A percentile compares a stretch with the other conserved stretches of the same genome.
Conservation (phyloP, 345 rosid species). For the Melastoma malabathricum region DNA sequence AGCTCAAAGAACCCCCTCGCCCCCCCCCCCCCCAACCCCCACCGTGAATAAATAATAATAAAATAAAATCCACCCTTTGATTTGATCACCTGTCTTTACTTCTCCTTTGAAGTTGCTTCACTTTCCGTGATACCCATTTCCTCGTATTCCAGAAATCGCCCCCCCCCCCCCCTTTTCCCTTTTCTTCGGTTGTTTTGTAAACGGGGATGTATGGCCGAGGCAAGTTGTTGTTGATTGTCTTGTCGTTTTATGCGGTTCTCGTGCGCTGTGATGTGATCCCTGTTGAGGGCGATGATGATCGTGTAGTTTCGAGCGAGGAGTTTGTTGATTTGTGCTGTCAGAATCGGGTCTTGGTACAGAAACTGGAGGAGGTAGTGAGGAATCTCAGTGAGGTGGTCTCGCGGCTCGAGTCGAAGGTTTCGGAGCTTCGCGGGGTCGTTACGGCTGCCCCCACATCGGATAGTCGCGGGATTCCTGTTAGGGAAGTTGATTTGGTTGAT, state of each 20-base stretch:
- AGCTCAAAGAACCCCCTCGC: no score
- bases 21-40: no score
- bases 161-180: no score
- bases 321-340: slow-evolving; percentile 9
- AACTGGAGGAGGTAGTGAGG: slow-evolving; percentile 62
- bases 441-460: slow-evolving; percentile 1
- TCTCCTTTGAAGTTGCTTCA: no score
- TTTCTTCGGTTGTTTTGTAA: slow-evolving; percentile 1
- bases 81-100: no score
- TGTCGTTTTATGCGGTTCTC: slow-evolving; percentile 6
- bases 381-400: slow-evolving; percentile 56
- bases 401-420: slow-evolving; percentile 40
- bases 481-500: slow-evolving; percentile 4
- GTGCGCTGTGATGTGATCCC: slow-evolving; percentile 21
- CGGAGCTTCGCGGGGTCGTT: not conserved
- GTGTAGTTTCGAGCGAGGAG: slow-evolving; percentile 9
- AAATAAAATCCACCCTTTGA: no score
- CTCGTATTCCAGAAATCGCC: no score
- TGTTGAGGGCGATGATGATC: slow-evolving; percentile 15
- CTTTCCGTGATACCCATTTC: no score
- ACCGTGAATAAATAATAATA: no score
- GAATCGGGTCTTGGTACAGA: slow-evolving; percentile 32
- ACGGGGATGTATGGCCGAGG: slow-evolving; percentile 43
- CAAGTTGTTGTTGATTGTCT: slow-evolving; percentile 22
- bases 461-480: slow-evolving; percentile 4